Base-by-base conservation (phyloP, 2,329 filamentous ascomycete genomes). In the Epichloe elymi region DNA sequence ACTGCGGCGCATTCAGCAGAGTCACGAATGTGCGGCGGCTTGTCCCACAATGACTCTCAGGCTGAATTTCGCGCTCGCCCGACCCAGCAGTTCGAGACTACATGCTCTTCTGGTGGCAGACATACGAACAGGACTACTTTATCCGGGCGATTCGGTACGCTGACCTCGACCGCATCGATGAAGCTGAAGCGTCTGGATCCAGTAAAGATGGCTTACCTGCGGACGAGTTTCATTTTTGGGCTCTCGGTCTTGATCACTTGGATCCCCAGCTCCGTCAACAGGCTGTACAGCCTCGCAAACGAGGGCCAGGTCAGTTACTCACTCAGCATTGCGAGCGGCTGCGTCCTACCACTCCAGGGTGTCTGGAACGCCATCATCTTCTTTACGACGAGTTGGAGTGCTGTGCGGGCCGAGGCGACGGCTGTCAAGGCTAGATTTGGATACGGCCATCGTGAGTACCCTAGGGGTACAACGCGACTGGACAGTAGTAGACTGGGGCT, bases 331-430 rank as follows among this genome's bases (percentile, higher is more conserved):
- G 76, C 79, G 1, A 83, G 83, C 23, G 82, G 82, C 2, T 73
- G 86, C 12, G 85, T 90, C 0, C 70, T 91, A 3, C 85, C 86
- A 0, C 71, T 88, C 0, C 87, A 91, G 63, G 86, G 87, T 0
- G 79, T 88, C 46, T 90, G 86, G 85, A 91, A 91, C 60, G 77
- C 82, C 36, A 67, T 86, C 46, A 87, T 91, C 48, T 91, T 88
- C 64, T 77, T 85, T 54, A 79, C 76, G 3, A 86, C 84, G 1
- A 86, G 73, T 57, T 79, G 73, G 75, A 58, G 55, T 14, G 59
- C 54, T 1, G 56, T 68, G 10, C 40, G 57, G 41, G 63, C 61
- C n/a, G 64, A 63, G 43, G n/a, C 57, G 4, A 54, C 43, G 40
- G 47, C 49, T 17, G 26, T 55, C 6, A 60, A 50, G 43, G 55